Percentiles rank a stretch among this genome's conserved stretches.
phyloP scores from a whole-genome alignment of 164 flowering plant species.

The Vitis labrusca region DNA sequence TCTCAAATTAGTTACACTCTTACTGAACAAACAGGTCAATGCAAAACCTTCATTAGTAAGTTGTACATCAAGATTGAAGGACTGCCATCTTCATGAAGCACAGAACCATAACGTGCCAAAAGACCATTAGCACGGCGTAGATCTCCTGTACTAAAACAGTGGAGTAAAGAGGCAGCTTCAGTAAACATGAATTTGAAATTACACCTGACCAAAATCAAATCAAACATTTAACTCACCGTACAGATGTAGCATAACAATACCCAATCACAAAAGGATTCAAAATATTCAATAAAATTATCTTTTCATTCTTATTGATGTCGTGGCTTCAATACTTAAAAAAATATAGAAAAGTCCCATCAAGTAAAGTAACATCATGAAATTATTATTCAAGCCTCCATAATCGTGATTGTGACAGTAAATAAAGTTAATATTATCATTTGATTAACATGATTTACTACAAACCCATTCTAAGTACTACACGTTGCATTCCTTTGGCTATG shows the following conservation, averaged over 20 bases:
- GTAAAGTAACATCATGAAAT: background rate
- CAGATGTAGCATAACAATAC: background rate
- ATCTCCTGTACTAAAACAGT: slow-evolving; percentile 71
- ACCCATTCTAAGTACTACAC: background rate
- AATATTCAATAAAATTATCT: background rate
- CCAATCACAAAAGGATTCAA: background rate
- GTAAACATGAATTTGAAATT: slow-evolving; percentile 3
- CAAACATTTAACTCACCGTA: background rate
- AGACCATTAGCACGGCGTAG: slow-evolving; percentile 80
- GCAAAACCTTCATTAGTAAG: slow-evolving; percentile 68
- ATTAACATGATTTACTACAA: too few species aligned
- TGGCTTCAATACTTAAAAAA: background rate
- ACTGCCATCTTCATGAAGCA: slow-evolving; percentile 48
- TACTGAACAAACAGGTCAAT: slow-evolving; percentile 4
- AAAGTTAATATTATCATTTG: too few species aligned
- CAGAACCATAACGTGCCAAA: slow-evolving; percentile 62
- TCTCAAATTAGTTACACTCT: background rate
- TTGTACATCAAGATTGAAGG: slow-evolving; percentile 55
- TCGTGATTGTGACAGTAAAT: background rate
- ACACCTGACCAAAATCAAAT: background rate
- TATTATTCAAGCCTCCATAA: background rate
- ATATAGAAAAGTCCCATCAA: background rate
- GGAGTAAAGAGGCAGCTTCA: slow-evolving; percentile 17
- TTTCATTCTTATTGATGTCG: background rate
- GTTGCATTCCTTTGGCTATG: background rate